A percentile compares a stretch with the other conserved stretches of the same genome.
Conservation (phyloP, 495 filamentous ascomycete genomes). For the Hypoxylon trugodes region DNA sequence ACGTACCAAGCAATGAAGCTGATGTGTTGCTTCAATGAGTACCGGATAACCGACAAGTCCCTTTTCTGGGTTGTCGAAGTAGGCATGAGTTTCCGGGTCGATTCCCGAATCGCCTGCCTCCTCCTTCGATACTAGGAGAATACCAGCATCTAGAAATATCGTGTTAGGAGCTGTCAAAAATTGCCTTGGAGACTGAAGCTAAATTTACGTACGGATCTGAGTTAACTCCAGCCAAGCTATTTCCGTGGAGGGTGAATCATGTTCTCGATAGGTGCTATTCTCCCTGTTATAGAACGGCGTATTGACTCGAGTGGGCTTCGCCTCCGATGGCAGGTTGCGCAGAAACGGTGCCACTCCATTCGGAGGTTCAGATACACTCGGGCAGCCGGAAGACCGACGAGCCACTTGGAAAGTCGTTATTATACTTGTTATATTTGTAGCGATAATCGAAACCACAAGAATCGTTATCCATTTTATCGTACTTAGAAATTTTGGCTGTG, state of each 20-base stretch:
- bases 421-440: slow-evolving; percentile 12
- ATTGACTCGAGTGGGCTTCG: slow-evolving; percentile 6
- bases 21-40: slow-evolving; percentile 26
- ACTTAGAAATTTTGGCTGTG: neutral
- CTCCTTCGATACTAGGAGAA: slow-evolving; percentile 20
- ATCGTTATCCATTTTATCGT: slow-evolving; percentile 1
- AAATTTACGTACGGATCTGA: slow-evolving; percentile 12
- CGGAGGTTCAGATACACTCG: slow-evolving; percentile 22
- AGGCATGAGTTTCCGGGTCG: slow-evolving; percentile 20
- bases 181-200: neutral
- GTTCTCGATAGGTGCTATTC: slow-evolving; percentile 23
- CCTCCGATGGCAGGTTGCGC: slow-evolving; percentile 1
- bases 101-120: slow-evolving; percentile 26
- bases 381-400: neutral
- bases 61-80: slow-evolving; percentile 24
- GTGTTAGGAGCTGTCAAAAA: neutral
- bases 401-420: neutral
- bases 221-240: slow-evolving; percentile 23
- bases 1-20: slow-evolving; percentile 27
- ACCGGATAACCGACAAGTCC: slow-evolving; percentile 30
- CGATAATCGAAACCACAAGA: neutral
- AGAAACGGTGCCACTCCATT: slow-evolving; percentile 11
- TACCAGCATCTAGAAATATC: slow-evolving; percentile 10
- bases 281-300: slow-evolving; percentile 25
- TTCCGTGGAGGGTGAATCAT: slow-evolving; percentile 25